Conservation (phyloP, 768 basidiomycete genomes). For the Udeniomyces megalosporus region DNA sequence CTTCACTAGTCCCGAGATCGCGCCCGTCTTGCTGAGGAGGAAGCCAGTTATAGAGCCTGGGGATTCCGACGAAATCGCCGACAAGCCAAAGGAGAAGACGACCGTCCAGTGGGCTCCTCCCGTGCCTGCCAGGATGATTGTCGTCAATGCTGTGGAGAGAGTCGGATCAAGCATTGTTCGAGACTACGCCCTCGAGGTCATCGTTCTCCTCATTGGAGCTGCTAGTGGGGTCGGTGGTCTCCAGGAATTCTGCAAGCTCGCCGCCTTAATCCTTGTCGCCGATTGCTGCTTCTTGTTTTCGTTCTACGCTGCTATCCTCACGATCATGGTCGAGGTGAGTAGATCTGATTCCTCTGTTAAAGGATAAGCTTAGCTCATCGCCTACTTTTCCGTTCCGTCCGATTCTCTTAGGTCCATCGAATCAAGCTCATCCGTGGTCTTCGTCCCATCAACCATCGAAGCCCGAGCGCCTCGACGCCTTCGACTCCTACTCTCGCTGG, state of each 20-base stretch:
- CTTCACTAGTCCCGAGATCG: slow-evolving; percentile 54
- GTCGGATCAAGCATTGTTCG: slow-evolving; percentile 72
- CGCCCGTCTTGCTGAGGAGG: slow-evolving; percentile 21
- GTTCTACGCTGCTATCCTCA: slow-evolving; percentile 73
- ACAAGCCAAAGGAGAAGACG: slow-evolving; percentile 23
- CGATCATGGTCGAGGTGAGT: slow-evolving; percentile 84
- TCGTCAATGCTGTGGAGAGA: slow-evolving; percentile 62
- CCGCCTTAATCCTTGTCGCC: slow-evolving; percentile 65
- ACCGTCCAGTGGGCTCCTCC: slow-evolving; percentile 31
- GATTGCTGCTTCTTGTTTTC: slow-evolving; percentile 82
- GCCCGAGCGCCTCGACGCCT: slow-evolving; percentile 7
- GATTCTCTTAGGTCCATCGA: slow-evolving; percentile 29
- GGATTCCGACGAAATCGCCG: slow-evolving; percentile 17
- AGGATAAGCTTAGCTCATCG: background rate
- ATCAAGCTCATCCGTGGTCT: slow-evolving; percentile 35
- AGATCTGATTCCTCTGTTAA: background rate
- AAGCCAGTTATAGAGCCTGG: slow-evolving; percentile 16
- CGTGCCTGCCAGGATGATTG: slow-evolving; percentile 59
- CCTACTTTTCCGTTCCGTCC: background rate
- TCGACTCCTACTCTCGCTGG: slow-evolving; percentile 7
- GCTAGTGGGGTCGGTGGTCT: slow-evolving; percentile 73
- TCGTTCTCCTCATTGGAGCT: slow-evolving; percentile 72
- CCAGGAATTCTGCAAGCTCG: slow-evolving; percentile 85
- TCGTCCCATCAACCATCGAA: slow-evolving; percentile 17
- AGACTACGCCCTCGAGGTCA: slow-evolving; percentile 85